These are phyloP conservation scores for Cladophialophora yegresii DNA, from an alignment of 2,329 filamentous ascomycete species.

Conservation along the genomic window DNA sequence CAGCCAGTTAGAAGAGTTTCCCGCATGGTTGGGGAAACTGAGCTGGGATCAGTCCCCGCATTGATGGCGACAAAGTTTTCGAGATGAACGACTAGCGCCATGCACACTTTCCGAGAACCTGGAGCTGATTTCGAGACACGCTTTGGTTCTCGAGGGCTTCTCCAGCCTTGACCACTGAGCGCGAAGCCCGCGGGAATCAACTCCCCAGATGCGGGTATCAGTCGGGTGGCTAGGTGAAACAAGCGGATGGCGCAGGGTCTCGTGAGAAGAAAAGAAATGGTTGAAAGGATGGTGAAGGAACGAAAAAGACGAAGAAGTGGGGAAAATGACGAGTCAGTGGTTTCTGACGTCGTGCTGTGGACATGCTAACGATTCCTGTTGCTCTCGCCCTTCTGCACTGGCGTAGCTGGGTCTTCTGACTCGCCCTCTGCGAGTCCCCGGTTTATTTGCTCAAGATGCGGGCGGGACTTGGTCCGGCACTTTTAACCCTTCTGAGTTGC, in stretches of 20 bases:
- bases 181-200: slow-evolving; percentile 6
- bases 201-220: background rate
- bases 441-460: background rate
- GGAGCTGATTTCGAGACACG: slow-evolving; percentile 14
- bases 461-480: background rate
- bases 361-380: background rate
- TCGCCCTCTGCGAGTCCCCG: background rate
- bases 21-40: background rate
- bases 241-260: background rate
- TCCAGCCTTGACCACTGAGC: slow-evolving; percentile 1
- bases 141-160: background rate
- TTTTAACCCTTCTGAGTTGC: background rate
- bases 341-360: background rate
- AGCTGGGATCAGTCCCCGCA: background rate
- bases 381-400: background rate
- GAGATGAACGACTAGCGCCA: slow-evolving; percentile 14
- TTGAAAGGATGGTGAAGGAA: background rate
- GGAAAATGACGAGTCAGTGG: background rate
- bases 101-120: slow-evolving; percentile 6
- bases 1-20: slow-evolving; percentile 10
- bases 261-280: background rate
- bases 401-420: background rate
- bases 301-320: background rate
- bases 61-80: slow-evolving; percentile 6
- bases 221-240: background rate